These are phyloP conservation scores for Tricholoma matsutake DNA, from an alignment of 768 basidiomycete species.

Conservation along the genomic window DNA sequence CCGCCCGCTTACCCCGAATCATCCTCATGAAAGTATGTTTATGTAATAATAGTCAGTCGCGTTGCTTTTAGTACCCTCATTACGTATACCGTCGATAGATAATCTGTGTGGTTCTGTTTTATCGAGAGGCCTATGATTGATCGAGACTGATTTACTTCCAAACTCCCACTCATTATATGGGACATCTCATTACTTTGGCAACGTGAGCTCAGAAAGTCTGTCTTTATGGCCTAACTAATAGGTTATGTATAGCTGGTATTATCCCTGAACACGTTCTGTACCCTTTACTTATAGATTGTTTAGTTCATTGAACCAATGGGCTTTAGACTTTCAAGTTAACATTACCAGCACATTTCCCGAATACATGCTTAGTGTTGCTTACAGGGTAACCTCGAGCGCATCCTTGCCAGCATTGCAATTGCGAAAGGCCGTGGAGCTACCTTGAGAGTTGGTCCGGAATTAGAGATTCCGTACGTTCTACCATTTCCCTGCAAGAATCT, in stretches of 20 bases:
- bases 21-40: slow-evolving; percentile 2
- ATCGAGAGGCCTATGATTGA: background rate
- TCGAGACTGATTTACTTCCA: no score
- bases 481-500: background rate
- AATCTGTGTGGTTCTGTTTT: background rate
- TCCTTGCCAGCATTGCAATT: slow-evolving; percentile 80
- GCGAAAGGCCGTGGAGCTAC: slow-evolving; percentile 89
- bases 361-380: background rate
- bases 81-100: background rate
- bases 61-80: background rate
- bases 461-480: slow-evolving; percentile 83
- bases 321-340: slow-evolving; percentile 86
- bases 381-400: slow-evolving; percentile 92
- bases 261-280: background rate
- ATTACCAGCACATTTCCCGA: background rate
- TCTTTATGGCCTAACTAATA: background rate
- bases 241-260: slow-evolving; percentile 13
- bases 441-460: slow-evolving; percentile 91
- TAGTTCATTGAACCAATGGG: slow-evolving; percentile 97
- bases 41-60: background rate
- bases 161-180: slow-evolving; percentile 44
- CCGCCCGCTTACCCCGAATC: slow-evolving; percentile 38
- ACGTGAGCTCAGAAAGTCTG: slow-evolving; percentile 50
- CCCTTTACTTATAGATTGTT: slow-evolving; percentile 2
- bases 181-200: slow-evolving; percentile 84